Conservation (phyloP, 2,329 filamentous ascomycete species). For the Cytospora piceicola region DNA sequence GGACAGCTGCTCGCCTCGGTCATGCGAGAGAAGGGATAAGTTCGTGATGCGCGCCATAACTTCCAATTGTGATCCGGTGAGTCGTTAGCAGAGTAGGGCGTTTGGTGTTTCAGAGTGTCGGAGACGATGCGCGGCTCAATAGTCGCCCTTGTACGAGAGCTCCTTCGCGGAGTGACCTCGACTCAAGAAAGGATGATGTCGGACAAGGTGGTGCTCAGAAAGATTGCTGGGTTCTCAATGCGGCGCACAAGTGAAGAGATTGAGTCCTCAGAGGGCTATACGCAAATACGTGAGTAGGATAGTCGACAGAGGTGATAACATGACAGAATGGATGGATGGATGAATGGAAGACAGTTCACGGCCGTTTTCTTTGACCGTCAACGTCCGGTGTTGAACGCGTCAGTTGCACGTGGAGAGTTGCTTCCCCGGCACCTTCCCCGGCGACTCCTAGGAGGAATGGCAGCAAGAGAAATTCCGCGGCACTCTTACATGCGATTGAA, state of each 20-base stretch:
- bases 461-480: neutral
- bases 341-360: neutral
- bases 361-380: neutral
- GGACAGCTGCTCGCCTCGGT: slow-evolving; percentile 55
- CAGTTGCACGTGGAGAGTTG: neutral
- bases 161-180: neutral
- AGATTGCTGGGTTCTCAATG: neutral
- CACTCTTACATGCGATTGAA: neutral
- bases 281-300: neutral
- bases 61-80: slow-evolving; percentile 4
- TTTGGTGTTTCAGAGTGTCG: neutral
- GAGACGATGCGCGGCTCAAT: neutral
- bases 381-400: neutral
- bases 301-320: neutral
- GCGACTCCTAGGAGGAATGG: neutral
- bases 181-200: neutral
- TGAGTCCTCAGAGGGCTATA: neutral
- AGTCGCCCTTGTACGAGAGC: neutral
- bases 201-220: neutral
- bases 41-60: slow-evolving; percentile 59
- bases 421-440: neutral
- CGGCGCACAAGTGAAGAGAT: neutral
- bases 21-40: slow-evolving; percentile 58
- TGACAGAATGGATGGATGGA: neutral
- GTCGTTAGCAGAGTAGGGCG: neutral